phyloP scores from a whole-genome alignment of 768 basidiomycete species.

The Phaeolepiota aurea region DNA sequence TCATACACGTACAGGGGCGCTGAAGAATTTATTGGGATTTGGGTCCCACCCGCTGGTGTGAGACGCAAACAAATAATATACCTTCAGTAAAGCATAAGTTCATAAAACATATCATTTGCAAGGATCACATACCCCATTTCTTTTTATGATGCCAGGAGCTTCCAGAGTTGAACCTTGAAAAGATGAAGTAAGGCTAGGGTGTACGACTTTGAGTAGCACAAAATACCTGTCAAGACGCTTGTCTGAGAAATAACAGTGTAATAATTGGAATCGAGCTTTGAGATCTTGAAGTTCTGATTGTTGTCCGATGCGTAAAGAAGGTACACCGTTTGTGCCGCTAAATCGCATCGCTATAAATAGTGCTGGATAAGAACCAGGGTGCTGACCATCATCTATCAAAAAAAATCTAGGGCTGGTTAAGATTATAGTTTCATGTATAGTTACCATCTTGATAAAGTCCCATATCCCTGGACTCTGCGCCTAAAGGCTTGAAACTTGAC shows the following conservation, averaged over 20 bases:
- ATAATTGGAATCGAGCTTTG: constrained; percentile 46
- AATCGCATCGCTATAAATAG: background rate
- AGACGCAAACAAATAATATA: constrained; percentile 52
- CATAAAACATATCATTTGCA: background rate
- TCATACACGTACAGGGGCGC: constrained; percentile 30
- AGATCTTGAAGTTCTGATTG: constrained; percentile 65
- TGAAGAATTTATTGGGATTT: constrained; percentile 55
- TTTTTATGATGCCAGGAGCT: constrained; percentile 54
- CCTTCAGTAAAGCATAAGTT: constrained; percentile 15
- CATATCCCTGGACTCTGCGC: constrained; percentile 53
- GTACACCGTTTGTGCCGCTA: constrained; percentile 41
- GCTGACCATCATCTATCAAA: constrained; percentile 30
- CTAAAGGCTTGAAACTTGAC: constrained; percentile 46
- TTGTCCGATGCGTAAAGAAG: constrained; percentile 60
- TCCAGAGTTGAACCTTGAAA: constrained; percentile 46
- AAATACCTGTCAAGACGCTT: constrained; percentile 32
- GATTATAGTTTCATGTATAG: background rate
- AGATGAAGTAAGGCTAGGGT: background rate
- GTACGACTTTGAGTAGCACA: background rate
- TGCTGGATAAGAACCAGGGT: background rate
- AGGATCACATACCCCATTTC: constrained; percentile 29
- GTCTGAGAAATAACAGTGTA: constrained; percentile 44
- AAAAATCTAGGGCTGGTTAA: background rate
- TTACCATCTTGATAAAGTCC: constrained; percentile 49
- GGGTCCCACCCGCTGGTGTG: constrained; percentile 53